Conservation (phyloP, 2,329 filamentous ascomycete species). For the Aureobasidium mangrovei region DNA sequence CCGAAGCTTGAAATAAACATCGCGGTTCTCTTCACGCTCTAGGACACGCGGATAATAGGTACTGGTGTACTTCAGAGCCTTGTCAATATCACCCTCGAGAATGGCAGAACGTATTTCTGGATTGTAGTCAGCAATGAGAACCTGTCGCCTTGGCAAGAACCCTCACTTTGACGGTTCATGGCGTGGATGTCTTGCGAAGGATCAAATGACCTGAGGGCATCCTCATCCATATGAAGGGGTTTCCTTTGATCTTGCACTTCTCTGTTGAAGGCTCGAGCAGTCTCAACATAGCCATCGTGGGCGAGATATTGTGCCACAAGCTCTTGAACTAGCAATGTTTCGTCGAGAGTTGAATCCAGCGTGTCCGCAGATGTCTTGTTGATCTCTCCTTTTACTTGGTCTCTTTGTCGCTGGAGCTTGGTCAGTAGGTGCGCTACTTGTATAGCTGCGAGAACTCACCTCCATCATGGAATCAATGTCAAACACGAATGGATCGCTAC, state of each 20-base stretch:
- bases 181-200: conserved; percentile 79
- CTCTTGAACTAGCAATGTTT: conserved; percentile 72
- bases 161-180: conserved; percentile 72
- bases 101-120: conserved; percentile 78
- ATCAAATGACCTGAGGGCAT: conserved; percentile 49
- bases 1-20: conserved; percentile 78
- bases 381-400: conserved; percentile 54
- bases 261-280: conserved; percentile 75
- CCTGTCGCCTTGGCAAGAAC: not conserved
- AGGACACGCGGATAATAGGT: conserved; percentile 74
- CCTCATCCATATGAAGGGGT: conserved; percentile 41
- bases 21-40: conserved; percentile 55
- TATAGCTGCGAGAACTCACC: conserved; percentile 41
- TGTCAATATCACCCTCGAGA: conserved; percentile 85
- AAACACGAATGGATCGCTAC: conserved; percentile 69
- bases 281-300: conserved; percentile 93
- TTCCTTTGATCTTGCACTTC: conserved; percentile 69
- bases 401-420: conserved; percentile 48
- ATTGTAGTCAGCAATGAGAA: not conserved
- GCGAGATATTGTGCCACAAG: conserved; percentile 82
- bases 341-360: conserved; percentile 56
- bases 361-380: conserved; percentile 47
- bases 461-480: conserved; percentile 82
- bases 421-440: conserved; percentile 14
- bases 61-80: conserved; percentile 72